phyloP scores from a whole-genome alignment of 2,329 filamentous ascomycete genomes.

The Pseudogymnoascus sp. region DNA sequence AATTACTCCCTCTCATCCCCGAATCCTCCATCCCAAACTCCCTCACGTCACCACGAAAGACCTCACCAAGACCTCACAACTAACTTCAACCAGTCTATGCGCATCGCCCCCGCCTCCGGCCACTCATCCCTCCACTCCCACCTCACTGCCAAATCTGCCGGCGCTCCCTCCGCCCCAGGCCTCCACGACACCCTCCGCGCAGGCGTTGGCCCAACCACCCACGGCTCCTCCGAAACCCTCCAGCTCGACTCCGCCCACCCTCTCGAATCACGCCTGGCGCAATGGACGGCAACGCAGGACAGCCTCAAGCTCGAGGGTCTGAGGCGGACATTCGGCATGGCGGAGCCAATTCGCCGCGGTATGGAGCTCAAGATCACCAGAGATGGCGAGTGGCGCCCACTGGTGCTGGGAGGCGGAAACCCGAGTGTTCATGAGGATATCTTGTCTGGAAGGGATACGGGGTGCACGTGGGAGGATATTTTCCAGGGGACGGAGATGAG shows the following conservation, averaged over 20 bases:
- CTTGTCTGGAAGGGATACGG: slow-evolving; percentile 67
- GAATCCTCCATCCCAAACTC: not conserved
- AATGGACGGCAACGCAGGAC: slow-evolving; percentile 88
- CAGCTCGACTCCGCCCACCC: slow-evolving; percentile 63
- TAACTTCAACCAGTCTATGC: slow-evolving; percentile 59
- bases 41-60: not conserved
- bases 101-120: slow-evolving; percentile 67
- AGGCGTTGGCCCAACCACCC: slow-evolving; percentile 60
- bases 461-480: slow-evolving; percentile 88
- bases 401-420: slow-evolving; percentile 50
- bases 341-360: slow-evolving; percentile 80
- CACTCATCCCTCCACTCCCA: slow-evolving; percentile 61
- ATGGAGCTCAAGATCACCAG: slow-evolving; percentile 92
- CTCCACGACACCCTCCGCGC: slow-evolving; percentile 88
- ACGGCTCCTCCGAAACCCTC: slow-evolving; percentile 35
- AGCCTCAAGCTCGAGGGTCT: slow-evolving; percentile 79
- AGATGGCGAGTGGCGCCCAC: slow-evolving; percentile 71
- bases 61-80: slow-evolving; percentile 10
- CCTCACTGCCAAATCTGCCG: slow-evolving; percentile 47
- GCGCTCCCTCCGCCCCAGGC: slow-evolving; percentile 84
- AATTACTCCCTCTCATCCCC: slow-evolving; percentile 23
- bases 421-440: slow-evolving; percentile 79
- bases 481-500: slow-evolving; percentile 71
- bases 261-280: slow-evolving; percentile 78
- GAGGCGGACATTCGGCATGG: slow-evolving; percentile 80